phyloP scores from a whole-genome alignment of 1,284 basidiomycete genomes.

The Flammula alnicola region DNA sequence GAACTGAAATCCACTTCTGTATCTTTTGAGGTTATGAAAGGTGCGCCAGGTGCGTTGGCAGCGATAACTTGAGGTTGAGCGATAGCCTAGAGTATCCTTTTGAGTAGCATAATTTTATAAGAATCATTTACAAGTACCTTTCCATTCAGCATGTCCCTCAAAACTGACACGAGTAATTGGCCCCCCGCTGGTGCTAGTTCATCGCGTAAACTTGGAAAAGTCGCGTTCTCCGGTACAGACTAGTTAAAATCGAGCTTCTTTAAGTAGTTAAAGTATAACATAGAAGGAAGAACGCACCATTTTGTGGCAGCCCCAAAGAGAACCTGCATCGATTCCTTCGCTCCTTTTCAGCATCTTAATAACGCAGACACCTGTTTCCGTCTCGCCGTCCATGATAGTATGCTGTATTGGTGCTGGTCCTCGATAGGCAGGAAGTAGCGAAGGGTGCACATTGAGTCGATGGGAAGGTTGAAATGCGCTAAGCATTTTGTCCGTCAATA shows the following conservation, averaged over 20 bases:
- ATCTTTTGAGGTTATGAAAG: slow-evolving; percentile 61
- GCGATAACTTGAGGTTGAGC: slow-evolving; percentile 43
- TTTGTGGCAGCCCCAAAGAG: slow-evolving; percentile 52
- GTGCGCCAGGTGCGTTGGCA: slow-evolving; percentile 54
- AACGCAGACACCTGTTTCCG: slow-evolving; percentile 73
- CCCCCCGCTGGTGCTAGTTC: slow-evolving; percentile 71
- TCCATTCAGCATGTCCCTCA: slow-evolving; percentile 64
- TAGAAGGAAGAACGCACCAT: slow-evolving; percentile 42
- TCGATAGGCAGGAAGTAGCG: slow-evolving; percentile 85
- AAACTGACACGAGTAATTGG: slow-evolving; percentile 68
- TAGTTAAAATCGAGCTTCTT: slow-evolving; percentile 29
- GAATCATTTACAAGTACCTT: too few species aligned
- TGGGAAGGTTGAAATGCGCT: slow-evolving; percentile 64
- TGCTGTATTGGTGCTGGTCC: slow-evolving; percentile 95
- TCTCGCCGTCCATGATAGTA: slow-evolving; percentile 68
- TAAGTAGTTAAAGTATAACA: not conserved
- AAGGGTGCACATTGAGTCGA: slow-evolving; percentile 93
- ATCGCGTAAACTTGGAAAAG: slow-evolving; percentile 65
- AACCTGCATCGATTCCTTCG: slow-evolving; percentile 66
- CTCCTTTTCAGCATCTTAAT: slow-evolving; percentile 62
- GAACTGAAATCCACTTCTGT: slow-evolving; percentile 60
- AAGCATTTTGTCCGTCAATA: slow-evolving; percentile 74
- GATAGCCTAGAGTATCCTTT: too few species aligned
- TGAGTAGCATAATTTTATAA: too few species aligned
- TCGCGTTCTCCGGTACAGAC: slow-evolving; percentile 50